A percentile compares a stretch with the other conserved stretches of the same genome.
phyloP scores from a whole-genome alignment of 345 rosid genomes.

The Corchorus olitorius region DNA sequence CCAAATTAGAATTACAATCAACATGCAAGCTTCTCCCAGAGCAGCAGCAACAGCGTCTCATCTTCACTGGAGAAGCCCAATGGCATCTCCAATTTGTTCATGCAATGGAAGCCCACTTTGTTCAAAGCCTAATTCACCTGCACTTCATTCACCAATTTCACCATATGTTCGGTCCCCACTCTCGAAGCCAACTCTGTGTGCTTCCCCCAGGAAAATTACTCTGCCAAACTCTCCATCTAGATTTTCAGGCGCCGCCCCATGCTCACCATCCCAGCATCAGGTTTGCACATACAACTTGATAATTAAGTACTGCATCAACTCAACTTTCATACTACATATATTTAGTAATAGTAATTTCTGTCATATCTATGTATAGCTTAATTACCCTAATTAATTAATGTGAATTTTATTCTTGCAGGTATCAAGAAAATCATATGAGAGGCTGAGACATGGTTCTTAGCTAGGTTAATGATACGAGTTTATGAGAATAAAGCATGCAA shows the following conservation, averaged over 20 bases:
- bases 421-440: conserved; percentile 51
- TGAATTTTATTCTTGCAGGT: conserved; percentile 33
- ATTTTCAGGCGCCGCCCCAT: conserved; percentile 16
- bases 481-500: not conserved
- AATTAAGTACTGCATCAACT: not conserved
- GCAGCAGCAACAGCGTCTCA: conserved; percentile 32
- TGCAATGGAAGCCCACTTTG: conserved; percentile 45
- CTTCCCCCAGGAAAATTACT: conserved; percentile 46
- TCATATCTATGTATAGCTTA: no score
- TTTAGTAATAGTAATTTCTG: not conserved
- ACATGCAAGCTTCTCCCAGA: conserved; percentile 48
- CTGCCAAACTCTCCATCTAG: conserved; percentile 31
- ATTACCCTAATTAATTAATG: no score
- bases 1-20: conserved; percentile 51
- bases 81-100: conserved; percentile 50
- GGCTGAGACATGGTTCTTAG: conserved; percentile 30
- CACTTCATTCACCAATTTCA: conserved; percentile 56
- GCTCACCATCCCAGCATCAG: conserved; percentile 37
- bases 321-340: no score
- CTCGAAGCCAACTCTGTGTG: conserved; percentile 42
- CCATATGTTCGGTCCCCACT: conserved; percentile 51
- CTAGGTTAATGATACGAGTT: conserved; percentile 1
- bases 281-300: conserved; percentile 27
- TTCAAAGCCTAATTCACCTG: conserved; percentile 43
- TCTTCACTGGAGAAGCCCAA: conserved; percentile 30